Evolutionary conservation across 495 filamentous ascomycete species (phyloP).

Genomic region (Podospora pseudocomata): DNA sequence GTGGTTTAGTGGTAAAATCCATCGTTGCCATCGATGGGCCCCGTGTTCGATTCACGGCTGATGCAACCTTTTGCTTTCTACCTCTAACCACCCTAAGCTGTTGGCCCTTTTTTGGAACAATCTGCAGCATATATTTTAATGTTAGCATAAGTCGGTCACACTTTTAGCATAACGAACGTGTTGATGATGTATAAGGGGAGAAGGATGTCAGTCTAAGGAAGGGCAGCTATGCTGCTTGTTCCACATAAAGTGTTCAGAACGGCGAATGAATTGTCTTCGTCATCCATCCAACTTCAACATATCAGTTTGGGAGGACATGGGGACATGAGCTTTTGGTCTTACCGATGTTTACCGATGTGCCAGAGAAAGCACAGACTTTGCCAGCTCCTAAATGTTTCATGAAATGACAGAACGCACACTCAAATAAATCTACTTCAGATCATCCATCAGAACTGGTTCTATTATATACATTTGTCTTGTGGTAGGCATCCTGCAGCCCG

Average conservation of each 20-base stretch:
- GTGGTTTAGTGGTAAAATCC: conserved; percentile 53
- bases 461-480: too few relatives aligned
- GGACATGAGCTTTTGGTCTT: too few relatives aligned
- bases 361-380: too few relatives aligned
- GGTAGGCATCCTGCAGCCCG: too few relatives aligned
- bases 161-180: neutral
- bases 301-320: too few relatives aligned
- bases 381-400: too few relatives aligned
- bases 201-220: neutral
- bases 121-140: neutral
- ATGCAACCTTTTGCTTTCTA: neutral
- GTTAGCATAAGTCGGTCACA: neutral
- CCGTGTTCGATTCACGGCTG: conserved; percentile 52
- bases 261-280: neutral
- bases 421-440: too few relatives aligned
- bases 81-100: too few relatives aligned
- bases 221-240: neutral
- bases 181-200: neutral
- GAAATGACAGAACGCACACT: too few relatives aligned
- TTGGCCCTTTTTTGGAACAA: too few relatives aligned
- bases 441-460: too few relatives aligned
- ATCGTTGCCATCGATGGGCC: conserved; percentile 53
- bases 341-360: too few relatives aligned
- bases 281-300: neutral
- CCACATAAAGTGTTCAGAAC: neutral